Evolutionary conservation across 371 early-diverging fungal genomes (phyloP).

Genomic region (Blakeslea trispora): DNA sequence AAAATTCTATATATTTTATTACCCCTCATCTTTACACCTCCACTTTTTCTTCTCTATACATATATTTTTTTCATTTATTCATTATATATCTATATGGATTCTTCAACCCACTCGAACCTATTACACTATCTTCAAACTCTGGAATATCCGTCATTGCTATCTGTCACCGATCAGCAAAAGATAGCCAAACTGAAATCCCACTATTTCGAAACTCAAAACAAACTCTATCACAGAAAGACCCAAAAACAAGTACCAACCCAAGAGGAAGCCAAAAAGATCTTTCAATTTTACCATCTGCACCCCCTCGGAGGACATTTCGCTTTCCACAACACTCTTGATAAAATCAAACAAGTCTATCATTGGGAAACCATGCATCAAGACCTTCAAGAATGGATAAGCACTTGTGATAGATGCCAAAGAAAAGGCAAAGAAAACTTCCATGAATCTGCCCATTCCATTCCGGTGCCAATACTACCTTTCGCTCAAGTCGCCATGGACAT

Average conservation of each 20-base stretch:
- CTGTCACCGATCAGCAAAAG: too few relatives aligned
- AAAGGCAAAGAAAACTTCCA: background rate
- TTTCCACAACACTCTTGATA: background rate
- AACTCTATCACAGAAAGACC: background rate
- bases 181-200: background rate
- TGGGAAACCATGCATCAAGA: background rate
- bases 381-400: too few relatives aligned
- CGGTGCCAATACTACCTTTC: background rate
- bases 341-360: background rate
- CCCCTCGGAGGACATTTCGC: conserved; percentile 2
- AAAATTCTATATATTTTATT: too few relatives aligned
- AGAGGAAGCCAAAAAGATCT: background rate
- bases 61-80: too few relatives aligned
- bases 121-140: too few relatives aligned
- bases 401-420: conserved; percentile 5
- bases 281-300: background rate
- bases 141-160: too few relatives aligned
- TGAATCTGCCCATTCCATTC: background rate
- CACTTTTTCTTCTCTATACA: too few relatives aligned
- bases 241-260: background rate
- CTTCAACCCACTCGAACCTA: too few relatives aligned
- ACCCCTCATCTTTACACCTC: too few relatives aligned
- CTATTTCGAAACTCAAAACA: background rate
- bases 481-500: background rate
- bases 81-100: too few relatives aligned